phyloP scores from a whole-genome alignment of 2,329 filamentous ascomycete genomes.

The Stagonosporopsis cucurbitacearum region DNA sequence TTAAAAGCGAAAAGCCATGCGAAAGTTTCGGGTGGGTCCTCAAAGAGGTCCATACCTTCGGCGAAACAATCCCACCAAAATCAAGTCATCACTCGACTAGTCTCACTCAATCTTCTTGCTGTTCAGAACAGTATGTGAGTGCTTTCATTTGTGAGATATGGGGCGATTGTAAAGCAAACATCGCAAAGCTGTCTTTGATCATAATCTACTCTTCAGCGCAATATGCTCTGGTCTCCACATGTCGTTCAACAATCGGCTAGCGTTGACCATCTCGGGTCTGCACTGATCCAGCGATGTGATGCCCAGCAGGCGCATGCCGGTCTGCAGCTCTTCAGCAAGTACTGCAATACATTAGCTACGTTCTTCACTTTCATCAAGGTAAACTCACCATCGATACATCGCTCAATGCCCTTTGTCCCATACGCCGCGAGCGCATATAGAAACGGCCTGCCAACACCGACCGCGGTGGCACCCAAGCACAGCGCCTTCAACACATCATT shows the following conservation, averaged over 20 bases:
- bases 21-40: too few relatives aligned
- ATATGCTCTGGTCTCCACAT: slow-evolving; percentile 43
- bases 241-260: slow-evolving; percentile 42
- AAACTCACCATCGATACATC: slow-evolving; percentile 46
- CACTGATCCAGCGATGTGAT: slow-evolving; percentile 66
- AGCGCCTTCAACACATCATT: slow-evolving; percentile 50
- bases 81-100: too few relatives aligned
- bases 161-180: background rate
- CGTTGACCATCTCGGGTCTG: slow-evolving; percentile 66
- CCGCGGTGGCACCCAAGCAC: slow-evolving; percentile 49
- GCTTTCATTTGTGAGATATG: background rate
- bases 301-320: slow-evolving; percentile 70
- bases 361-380: background rate
- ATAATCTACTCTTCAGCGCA: slow-evolving; percentile 35
- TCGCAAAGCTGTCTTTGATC: background rate
- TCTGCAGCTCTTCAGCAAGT: slow-evolving; percentile 66
- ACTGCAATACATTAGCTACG: slow-evolving; percentile 36
- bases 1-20: too few relatives aligned
- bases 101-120: too few relatives aligned
- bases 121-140: background rate
- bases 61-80: too few relatives aligned
- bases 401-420: slow-evolving; percentile 45
- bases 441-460: slow-evolving; percentile 48
- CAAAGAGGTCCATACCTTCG: too few relatives aligned
- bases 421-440: slow-evolving; percentile 50